These are phyloP conservation scores for Botrytis aclada DNA, from an alignment of 2,329 filamentous ascomycete species.

Conservation along the genomic window DNA sequence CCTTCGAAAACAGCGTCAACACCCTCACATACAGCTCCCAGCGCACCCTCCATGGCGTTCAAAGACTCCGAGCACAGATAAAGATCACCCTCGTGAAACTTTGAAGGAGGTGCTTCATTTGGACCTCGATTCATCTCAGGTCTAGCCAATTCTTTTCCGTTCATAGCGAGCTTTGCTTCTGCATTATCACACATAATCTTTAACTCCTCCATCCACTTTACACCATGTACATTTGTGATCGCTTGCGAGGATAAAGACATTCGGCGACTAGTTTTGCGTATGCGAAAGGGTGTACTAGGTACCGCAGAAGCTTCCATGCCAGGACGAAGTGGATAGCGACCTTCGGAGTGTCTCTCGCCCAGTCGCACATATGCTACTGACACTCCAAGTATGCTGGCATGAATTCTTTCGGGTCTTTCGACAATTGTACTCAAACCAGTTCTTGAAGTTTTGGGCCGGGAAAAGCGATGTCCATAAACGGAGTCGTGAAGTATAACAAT, in stretches of 20 bases:
- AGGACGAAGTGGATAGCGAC: constrained; percentile 64
- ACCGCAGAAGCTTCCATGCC: constrained; percentile 50
- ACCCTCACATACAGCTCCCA: constrained; percentile 91
- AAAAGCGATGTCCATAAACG: constrained; percentile 91
- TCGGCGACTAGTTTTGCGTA: constrained; percentile 73
- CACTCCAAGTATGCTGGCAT: constrained; percentile 77
- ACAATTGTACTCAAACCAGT: constrained; percentile 75
- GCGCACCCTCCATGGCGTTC: constrained; percentile 81
- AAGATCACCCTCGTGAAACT: constrained; percentile 82
- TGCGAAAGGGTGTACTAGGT: constrained; percentile 71
- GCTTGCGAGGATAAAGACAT: constrained; percentile 69
- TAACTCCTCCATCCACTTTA: constrained; percentile 90
- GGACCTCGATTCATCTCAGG: constrained; percentile 57
- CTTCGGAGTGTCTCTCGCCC: constrained; percentile 73
- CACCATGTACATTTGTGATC: constrained; percentile 88
- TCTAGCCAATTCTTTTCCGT: constrained; percentile 73
- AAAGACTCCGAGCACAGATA: constrained; percentile 87
- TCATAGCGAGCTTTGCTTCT: constrained; percentile 71
- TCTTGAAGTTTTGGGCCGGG: constrained; percentile 74
- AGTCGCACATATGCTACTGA: constrained; percentile 88
- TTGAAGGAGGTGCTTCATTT: constrained; percentile 44
- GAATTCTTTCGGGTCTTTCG: constrained; percentile 87
- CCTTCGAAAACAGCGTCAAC: constrained; percentile 77
- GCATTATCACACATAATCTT: constrained; percentile 80
- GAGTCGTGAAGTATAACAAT: constrained; percentile 87